Evolutionary conservation across 306 rosid genomes (phyloP).

Genomic region (Lupinus albus): DNA sequence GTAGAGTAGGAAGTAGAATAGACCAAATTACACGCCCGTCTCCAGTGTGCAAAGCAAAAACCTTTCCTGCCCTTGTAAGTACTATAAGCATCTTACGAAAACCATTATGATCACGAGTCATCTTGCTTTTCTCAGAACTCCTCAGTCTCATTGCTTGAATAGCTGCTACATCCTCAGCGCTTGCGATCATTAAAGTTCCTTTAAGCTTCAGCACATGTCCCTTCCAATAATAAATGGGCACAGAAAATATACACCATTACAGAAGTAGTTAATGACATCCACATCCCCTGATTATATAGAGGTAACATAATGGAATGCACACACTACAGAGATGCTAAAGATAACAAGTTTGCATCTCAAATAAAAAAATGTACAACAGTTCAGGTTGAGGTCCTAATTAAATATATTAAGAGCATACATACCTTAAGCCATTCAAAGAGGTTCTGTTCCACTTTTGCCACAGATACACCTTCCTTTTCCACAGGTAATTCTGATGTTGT

Average conservation of each 20-base stretch:
- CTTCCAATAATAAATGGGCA: constrained; percentile 53
- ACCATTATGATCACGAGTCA: constrained; percentile 99
- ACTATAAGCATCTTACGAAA: constrained; percentile 87
- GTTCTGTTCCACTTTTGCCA: constrained; percentile 90
- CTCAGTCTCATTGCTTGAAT: constrained; percentile 84
- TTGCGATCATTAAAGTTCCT: constrained; percentile 95
- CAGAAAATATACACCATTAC: constrained; percentile 38
- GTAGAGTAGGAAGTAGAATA: constrained; percentile 59
- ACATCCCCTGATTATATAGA: constrained; percentile 50
- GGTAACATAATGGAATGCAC: constrained; percentile 1
- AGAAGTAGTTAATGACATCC: constrained; percentile 41
- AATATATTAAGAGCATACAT: constrained; percentile 49
- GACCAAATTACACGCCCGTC: constrained; percentile 95
- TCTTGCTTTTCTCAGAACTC: constrained; percentile 91
- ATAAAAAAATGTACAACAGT: constrained; percentile 22
- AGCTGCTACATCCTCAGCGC: constrained; percentile 80
- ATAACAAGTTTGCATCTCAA: constrained; percentile 9
- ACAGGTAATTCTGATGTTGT: constrained; percentile 86
- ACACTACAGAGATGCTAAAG: background rate
- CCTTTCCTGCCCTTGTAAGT: constrained; percentile 87
- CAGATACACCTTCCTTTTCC: constrained; percentile 82
- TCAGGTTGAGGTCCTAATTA: constrained; percentile 25
- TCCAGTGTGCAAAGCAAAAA: constrained; percentile 97
- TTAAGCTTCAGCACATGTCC: constrained; percentile 93
- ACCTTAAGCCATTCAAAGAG: constrained; percentile 98